These are phyloP conservation scores for Mallotus nudiflorus DNA, from an alignment of 345 rosid species.

Conservation along the genomic window DNA sequence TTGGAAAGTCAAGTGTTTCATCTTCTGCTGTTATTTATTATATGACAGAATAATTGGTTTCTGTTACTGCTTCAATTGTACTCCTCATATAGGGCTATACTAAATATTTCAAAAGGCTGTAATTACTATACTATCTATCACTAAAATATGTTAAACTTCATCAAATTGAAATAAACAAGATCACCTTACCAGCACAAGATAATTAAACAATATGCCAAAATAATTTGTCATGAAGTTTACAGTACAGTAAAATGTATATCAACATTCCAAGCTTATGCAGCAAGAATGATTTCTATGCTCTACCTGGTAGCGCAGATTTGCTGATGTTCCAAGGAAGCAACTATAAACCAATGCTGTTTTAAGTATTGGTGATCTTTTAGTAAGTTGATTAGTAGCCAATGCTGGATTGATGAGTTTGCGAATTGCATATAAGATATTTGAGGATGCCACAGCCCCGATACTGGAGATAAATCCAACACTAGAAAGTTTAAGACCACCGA, in stretches of 20 bases:
- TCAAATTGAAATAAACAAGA: background rate
- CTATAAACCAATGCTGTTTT: slow-evolving; percentile 76
- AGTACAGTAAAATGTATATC: background rate
- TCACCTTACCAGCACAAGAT: background rate
- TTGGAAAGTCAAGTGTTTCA: background rate
- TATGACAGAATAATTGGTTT: background rate
- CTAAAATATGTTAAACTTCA: background rate
- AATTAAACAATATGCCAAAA: background rate
- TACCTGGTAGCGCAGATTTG: slow-evolving; percentile 96
- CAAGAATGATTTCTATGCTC: slow-evolving; percentile 29
- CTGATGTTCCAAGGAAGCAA: slow-evolving; percentile 80
- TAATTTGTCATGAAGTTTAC: background rate
- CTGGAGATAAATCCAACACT: slow-evolving; percentile 83
- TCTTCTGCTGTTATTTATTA: background rate
- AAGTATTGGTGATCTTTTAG: slow-evolving; percentile 77
- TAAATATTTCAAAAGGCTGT: background rate
- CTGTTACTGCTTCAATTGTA: background rate
- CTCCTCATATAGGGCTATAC: background rate
- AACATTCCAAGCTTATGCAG: background rate
- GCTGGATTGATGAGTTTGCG: slow-evolving; percentile 62
- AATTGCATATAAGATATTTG: slow-evolving; percentile 57
- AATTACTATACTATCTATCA: background rate
- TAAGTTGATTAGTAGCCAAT: slow-evolving; percentile 40
- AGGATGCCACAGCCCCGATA: slow-evolving; percentile 78
- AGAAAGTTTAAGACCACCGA: slow-evolving; percentile 87